phyloP scores from a whole-genome alignment of 352 stramenopile species.

The Phytophthora aleatoria region DNA sequence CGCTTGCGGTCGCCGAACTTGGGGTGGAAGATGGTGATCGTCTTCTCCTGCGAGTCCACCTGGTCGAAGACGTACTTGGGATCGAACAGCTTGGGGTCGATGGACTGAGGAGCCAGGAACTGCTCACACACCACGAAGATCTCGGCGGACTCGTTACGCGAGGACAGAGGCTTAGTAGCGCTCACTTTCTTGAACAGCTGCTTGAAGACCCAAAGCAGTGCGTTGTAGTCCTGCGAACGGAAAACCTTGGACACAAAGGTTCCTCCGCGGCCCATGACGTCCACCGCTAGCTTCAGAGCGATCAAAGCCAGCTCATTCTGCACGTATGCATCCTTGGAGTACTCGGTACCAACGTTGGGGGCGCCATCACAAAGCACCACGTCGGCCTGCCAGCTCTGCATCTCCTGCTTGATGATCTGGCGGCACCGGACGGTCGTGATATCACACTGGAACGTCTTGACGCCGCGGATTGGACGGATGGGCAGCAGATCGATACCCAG shows the following conservation, averaged over 20 bases:
- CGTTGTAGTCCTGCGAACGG: conserved; percentile 98
- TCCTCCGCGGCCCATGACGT: conserved; percentile 95
- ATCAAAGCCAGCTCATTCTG: conserved; percentile 98
- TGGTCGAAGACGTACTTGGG: conserved; percentile 98
- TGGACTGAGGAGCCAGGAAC: conserved; percentile 96
- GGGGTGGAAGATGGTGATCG: conserved; percentile 97
- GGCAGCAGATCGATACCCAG: conserved; percentile 98
- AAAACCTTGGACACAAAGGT: conserved; percentile 98
- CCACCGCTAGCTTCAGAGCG: conserved; percentile 96
- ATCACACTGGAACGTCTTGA: conserved; percentile 98
- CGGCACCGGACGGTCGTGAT: conserved; percentile 93
- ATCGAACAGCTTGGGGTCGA: conserved; percentile 98
- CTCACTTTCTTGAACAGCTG: conserved; percentile 98
- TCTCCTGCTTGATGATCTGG: conserved; percentile 93
- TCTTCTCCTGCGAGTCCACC: conserved; percentile 87
- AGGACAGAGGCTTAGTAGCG: conserved; percentile 98
- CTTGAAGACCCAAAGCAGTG: conserved; percentile 98
- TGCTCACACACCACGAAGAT: conserved; percentile 99
- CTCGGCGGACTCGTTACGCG: conserved; percentile 98
- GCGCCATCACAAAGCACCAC: conserved; percentile 99
- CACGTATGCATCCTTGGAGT: conserved; percentile 98
- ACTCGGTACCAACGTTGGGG: conserved; percentile 98
- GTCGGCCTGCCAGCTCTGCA: conserved; percentile 93
- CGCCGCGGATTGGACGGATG: conserved; percentile 96
- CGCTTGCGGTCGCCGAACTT: conserved; percentile 96